These are phyloP conservation scores for Phaseolus lunatus DNA, from an alignment of 306 rosid genomes.

Conservation along the genomic window DNA sequence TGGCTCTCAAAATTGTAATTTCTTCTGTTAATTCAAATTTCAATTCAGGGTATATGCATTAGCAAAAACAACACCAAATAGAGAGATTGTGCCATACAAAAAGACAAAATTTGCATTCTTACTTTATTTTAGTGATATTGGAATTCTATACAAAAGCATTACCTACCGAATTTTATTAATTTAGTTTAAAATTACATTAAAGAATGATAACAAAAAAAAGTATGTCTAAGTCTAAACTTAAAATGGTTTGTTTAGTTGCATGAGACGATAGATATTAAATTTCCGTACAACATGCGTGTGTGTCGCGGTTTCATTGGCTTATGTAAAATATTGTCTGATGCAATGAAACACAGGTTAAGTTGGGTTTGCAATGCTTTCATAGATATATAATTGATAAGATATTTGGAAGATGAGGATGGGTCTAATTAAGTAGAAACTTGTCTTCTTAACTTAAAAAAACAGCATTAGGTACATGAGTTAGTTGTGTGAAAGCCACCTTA, in stretches of 20 bases:
- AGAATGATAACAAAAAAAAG: not conserved
- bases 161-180: too few relatives aligned
- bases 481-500: constrained; percentile 8
- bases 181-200: too few relatives aligned
- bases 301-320: constrained; percentile 1
- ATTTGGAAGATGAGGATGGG: constrained; percentile 4
- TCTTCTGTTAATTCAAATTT: constrained; percentile 47
- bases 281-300: not conserved
- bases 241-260: not conserved
- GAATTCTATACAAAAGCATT: not conserved
- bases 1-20: constrained; percentile 47
- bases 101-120: too few relatives aligned
- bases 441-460: not conserved
- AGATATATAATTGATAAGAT: not conserved
- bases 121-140: not conserved
- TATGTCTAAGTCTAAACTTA: not conserved
- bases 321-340: not conserved
- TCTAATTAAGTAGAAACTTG: not conserved
- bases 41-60: constrained; percentile 16
- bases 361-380: not conserved
- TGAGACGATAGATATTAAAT: not conserved
- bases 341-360: not conserved
- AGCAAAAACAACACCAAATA: not conserved
- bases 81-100: not conserved
- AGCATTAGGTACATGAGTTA: constrained; percentile 36